Conservation (phyloP, 495 filamentous ascomycete genomes). For the Neurospora tetrasperma region DNA sequence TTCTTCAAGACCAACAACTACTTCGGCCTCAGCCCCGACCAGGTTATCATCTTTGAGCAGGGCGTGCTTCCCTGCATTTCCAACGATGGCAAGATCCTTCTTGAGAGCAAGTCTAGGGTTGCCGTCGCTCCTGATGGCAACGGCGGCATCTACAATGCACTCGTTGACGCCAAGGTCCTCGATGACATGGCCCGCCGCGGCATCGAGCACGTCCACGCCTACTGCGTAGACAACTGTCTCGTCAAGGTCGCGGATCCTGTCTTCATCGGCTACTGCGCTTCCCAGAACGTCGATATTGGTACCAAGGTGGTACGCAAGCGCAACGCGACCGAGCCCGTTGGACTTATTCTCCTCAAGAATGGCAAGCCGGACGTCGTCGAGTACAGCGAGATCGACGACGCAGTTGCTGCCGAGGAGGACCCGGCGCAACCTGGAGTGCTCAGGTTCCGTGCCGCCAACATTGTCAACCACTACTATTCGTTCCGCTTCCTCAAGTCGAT, state of each 20-base stretch:
- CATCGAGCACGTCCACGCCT: conserved; percentile 92
- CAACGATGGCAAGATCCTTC: conserved; percentile 92
- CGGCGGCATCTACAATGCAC: conserved; percentile 90
- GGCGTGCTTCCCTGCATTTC: conserved; percentile 94
- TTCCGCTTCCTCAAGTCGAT: conserved; percentile 88
- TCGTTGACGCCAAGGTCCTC: conserved; percentile 71
- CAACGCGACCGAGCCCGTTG: conserved; percentile 91
- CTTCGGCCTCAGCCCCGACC: conserved; percentile 77
- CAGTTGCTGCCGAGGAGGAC: conserved; percentile 74
- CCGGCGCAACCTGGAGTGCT: conserved; percentile 70
- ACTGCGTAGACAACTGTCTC: conserved; percentile 99
- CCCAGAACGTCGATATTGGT: conserved; percentile 85
- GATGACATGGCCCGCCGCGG: conserved; percentile 81
- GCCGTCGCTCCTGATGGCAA: conserved; percentile 98
- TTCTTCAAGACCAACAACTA: conserved; percentile 86
- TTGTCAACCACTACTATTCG: conserved; percentile 99
- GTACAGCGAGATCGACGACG: conserved; percentile 93
- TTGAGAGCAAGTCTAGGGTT: conserved; percentile 84
- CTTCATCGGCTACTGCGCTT: conserved; percentile 88
- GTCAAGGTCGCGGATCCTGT: conserved; percentile 93
- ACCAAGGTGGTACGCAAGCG: conserved; percentile 99
- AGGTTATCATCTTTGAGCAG: conserved; percentile 93
- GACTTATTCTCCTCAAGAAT: conserved; percentile 88
- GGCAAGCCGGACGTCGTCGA: conserved; percentile 97
- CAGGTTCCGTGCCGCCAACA: conserved; percentile 96